A percentile compares a stretch with the other conserved stretches of the same genome.
Evolutionary conservation across 2,329 filamentous ascomycete species (phyloP).

Genomic region (Myriangium duriaei): DNA sequence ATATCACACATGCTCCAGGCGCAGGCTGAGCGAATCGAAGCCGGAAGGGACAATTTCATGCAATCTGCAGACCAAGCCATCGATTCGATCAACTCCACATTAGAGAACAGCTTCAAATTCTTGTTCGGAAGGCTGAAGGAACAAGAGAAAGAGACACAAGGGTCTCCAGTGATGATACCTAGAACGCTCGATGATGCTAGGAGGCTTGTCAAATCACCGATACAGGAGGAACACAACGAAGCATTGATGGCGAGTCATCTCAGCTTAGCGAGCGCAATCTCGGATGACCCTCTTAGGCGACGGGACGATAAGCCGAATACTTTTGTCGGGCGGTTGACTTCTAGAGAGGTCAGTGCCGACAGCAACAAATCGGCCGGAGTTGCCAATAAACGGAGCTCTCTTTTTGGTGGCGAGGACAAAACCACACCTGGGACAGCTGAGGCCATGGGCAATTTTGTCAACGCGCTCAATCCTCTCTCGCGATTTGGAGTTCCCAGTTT

Average conservation of each 20-base stretch:
- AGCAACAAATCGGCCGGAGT: slow-evolving; percentile 51
- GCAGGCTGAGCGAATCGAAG: slow-evolving; percentile 71
- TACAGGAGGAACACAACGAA: slow-evolving; percentile 43
- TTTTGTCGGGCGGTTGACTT: slow-evolving; percentile 50
- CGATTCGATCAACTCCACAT: slow-evolving; percentile 79
- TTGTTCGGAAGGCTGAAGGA: slow-evolving; percentile 80
- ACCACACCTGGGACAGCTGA: slow-evolving; percentile 13
- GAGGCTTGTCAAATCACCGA: slow-evolving; percentile 68
- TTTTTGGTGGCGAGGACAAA: slow-evolving; percentile 18
- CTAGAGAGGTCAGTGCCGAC: slow-evolving; percentile 65
- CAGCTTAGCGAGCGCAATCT: neutral
- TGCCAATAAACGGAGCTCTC: slow-evolving; percentile 48
- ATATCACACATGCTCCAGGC: slow-evolving; percentile 79
- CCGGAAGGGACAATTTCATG: slow-evolving; percentile 52
- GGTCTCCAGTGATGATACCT: slow-evolving; percentile 45
- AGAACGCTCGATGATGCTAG: slow-evolving; percentile 88
- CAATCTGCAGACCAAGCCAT: slow-evolving; percentile 83
- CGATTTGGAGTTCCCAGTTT: slow-evolving; percentile 23
- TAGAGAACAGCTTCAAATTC: slow-evolving; percentile 90
- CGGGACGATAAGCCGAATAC: slow-evolving; percentile 47
- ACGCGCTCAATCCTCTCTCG: slow-evolving; percentile 25
- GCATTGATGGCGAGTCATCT: slow-evolving; percentile 16
- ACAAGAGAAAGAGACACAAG: slow-evolving; percentile 32
- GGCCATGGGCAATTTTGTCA: slow-evolving; percentile 20
- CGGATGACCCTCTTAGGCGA: slow-evolving; percentile 18